Conservation (phyloP, 768 basidiomycete species). For the Leccinum broughii region DNA sequence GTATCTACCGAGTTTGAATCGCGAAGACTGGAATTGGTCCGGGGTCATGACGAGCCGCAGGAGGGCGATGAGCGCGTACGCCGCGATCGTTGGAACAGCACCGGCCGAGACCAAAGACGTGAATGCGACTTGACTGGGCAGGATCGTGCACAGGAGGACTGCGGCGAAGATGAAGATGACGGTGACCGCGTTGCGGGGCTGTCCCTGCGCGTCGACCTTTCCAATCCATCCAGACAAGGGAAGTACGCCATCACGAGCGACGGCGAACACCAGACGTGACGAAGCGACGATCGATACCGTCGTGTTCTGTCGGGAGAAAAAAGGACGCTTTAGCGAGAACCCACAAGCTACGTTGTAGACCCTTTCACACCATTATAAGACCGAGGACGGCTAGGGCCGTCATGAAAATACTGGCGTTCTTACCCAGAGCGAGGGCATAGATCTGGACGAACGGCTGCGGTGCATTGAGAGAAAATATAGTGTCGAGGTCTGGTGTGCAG, state of each 20-base stretch:
- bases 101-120: conserved; percentile 88
- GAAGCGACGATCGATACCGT: conserved; percentile 86
- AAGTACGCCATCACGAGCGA: conserved; percentile 92
- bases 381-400: conserved; percentile 80
- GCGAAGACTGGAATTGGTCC: conserved; percentile 67
- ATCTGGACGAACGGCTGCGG: conserved; percentile 93
- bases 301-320: conserved; percentile 57
- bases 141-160: conserved; percentile 76
- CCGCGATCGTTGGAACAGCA: conserved; percentile 83
- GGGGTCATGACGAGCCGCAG: conserved; percentile 80
- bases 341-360: neutral
- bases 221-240: conserved; percentile 85
- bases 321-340: neutral
- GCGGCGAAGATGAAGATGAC: conserved; percentile 84
- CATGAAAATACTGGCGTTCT: conserved; percentile 82
- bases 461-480: conserved; percentile 71
- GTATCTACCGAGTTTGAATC: conserved; percentile 69
- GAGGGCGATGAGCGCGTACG: conserved; percentile 80
- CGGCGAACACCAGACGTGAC: conserved; percentile 86
- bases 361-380: conserved; percentile 68
- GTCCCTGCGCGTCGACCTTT: conserved; percentile 63
- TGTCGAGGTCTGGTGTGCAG: conserved; percentile 77
- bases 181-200: conserved; percentile 83
- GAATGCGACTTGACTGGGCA: conserved; percentile 91
- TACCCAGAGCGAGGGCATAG: conserved; percentile 81